These are phyloP conservation scores for Nakazawaea populi DNA, from an alignment of 805 yeast genomes.

Conservation along the genomic window DNA sequence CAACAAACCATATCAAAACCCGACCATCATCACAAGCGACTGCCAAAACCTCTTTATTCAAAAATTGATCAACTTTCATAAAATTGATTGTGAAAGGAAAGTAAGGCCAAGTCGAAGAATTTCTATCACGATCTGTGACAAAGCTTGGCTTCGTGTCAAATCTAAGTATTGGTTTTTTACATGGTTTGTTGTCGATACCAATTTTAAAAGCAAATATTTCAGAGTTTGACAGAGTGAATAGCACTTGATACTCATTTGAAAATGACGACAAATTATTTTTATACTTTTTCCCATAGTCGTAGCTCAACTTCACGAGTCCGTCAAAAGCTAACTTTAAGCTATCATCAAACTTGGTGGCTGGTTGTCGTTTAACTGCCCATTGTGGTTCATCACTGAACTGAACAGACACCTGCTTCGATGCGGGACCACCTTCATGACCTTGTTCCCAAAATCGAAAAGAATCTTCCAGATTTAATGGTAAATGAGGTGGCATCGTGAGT, in stretches of 20 bases:
- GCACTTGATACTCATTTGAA: conserved; percentile 15
- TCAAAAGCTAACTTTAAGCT: conserved; percentile 19
- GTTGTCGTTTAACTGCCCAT: conserved; percentile 23
- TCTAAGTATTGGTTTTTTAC: conserved; percentile 18
- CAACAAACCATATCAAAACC: conserved; percentile 31
- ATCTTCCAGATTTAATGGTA: conserved; percentile 26
- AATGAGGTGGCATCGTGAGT: not conserved
- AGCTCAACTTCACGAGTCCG: conserved; percentile 19
- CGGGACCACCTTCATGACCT: conserved; percentile 11
- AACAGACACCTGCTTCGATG: not conserved
- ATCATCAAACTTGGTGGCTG: conserved; percentile 32
- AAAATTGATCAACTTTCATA: conserved; percentile 32
- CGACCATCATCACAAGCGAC: conserved; percentile 54
- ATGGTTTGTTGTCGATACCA: conserved; percentile 28
- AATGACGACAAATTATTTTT: conserved; percentile 33
- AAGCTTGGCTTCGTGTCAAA: conserved; percentile 36
- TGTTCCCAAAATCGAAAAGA: conserved; percentile 28
- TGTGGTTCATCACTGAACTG: conserved; percentile 13
- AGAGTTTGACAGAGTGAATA: conserved; percentile 29
- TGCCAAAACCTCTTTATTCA: conserved; percentile 35
- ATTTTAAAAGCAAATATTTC: conserved; percentile 24
- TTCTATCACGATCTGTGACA: conserved; percentile 34
- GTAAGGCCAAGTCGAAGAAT: conserved; percentile 43
- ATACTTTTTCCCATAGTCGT: conserved; percentile 27
- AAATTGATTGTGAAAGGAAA: conserved; percentile 54